These are phyloP conservation scores for Pseudoscleropodium purum DNA, from an alignment of 225 moss, liverwort and hornwort species.

Conservation along the genomic window DNA sequence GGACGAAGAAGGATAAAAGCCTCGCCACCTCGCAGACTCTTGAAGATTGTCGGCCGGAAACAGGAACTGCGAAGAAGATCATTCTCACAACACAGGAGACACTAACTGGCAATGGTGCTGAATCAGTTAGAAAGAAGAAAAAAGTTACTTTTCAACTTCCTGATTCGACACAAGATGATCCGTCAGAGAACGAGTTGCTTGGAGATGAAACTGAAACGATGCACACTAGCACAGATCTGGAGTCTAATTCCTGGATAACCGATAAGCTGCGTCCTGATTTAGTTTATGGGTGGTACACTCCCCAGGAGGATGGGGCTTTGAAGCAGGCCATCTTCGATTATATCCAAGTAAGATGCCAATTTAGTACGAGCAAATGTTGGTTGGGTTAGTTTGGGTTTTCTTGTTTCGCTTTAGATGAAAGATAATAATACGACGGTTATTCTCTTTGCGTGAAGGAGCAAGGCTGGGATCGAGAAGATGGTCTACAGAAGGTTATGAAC, in stretches of 20 bases:
- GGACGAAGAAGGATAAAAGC: conserved; percentile 6
- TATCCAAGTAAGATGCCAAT: conserved; percentile 19
- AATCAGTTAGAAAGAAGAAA: conserved; percentile 14
- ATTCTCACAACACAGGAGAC: not conserved
- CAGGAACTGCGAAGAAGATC: conserved; percentile 5
- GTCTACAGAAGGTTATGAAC: conserved; percentile 27
- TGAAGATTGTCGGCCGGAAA: not conserved
- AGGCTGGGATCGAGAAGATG: conserved; percentile 41
- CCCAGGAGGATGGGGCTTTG: conserved; percentile 32
- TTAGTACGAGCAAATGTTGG: not conserved
- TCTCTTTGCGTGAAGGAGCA: conserved; percentile 14
- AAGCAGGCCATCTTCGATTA: conserved; percentile 37
- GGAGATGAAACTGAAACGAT: not conserved
- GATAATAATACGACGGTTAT: not conserved
- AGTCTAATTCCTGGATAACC: not conserved
- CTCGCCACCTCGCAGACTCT: not conserved
- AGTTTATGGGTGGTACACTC: conserved; percentile 21
- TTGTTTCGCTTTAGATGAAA: not conserved
- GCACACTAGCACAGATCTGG: not conserved
- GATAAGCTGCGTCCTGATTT: conserved; percentile 28
- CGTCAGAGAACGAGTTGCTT: not conserved
- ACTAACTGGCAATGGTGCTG: not conserved
- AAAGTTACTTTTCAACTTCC: conserved; percentile 38
- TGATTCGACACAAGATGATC: not conserved
- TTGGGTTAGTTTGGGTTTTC: not conserved